Base-by-base conservation (phyloP, 768 basidiomycete species). In the Naganishia randhawae region DNA sequence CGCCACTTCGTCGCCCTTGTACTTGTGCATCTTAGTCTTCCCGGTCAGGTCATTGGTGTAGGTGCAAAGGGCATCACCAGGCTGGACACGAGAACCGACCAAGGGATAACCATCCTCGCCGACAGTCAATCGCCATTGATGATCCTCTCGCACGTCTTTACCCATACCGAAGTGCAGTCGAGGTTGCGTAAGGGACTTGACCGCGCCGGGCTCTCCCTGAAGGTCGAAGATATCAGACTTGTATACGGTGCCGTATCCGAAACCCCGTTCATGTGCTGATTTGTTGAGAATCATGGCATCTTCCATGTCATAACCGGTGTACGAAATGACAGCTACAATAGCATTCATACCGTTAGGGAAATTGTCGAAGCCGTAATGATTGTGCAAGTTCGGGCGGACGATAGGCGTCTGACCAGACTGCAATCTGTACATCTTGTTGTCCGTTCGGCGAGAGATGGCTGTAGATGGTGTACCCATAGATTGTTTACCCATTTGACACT, bases 241-340 rank as follows among this genome's bases (percentile, higher is more conserved):
- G 84, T 97, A 98, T 35, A 99, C 86, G 0, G 93, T 91, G 31
- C 96, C 96, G 77, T 98, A 95, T 0, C 85, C 93, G 77, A 99
- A 99, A 0, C 96, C 96, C 35, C 96, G 89, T 81, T 99, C 96
- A 77, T 99, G 93, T 2, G 92, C 89, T 0, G 94, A 98, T 81
- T 99, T 99, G 81, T 99, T 99, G 62, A 99, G 82, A 73, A 99
- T 99, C 96, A 99, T 99, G 72, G 96, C 96, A 74, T 99, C 96
- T 82, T 99, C 96, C 96, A 99, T 99, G 80, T 99, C 96, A 81
- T 99, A 99, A 3, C 96, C 96, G 3, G 96, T 99, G 78, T 99
- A 99, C 0, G 96, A 99, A 74, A 99, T 98, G 76, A 99, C 96
- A n/a, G 96, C 96, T 55, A 99, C 96, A 69, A 99, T 84, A 22